phyloP scores from a whole-genome alignment of 306 rosid species.

The Cucumis melo region DNA sequence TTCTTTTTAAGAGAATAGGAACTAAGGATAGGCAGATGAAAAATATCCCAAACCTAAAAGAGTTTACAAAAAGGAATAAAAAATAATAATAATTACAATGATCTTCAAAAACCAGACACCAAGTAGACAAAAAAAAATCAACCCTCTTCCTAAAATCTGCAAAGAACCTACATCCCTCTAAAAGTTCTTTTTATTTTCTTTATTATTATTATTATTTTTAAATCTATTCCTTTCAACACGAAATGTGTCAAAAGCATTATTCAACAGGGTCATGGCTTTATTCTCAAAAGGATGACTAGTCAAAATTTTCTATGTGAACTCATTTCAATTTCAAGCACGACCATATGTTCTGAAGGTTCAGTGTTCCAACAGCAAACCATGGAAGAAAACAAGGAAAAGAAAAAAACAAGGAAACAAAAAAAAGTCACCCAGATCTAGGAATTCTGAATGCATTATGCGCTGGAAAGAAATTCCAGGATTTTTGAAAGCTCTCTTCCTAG shows the following conservation, averaged over 20 bases:
- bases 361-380: neutral
- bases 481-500: neutral
- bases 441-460: neutral
- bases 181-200: neutral
- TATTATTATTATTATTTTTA: no score
- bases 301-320: neutral
- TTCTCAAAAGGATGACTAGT: neutral
- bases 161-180: neutral
- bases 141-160: neutral
- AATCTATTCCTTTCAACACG: neutral
- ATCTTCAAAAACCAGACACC: neutral
- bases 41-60: neutral
- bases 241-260: neutral
- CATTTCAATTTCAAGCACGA: neutral
- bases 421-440: neutral
- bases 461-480: neutral
- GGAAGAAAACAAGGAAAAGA: neutral
- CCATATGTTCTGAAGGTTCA: neutral
- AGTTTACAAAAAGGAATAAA: neutral
- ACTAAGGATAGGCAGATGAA: neutral
- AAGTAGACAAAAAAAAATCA: neutral
- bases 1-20: neutral
- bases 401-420: neutral
- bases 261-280: neutral
- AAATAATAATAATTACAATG: neutral